A percentile compares a stretch with the other conserved stretches of the same genome.
phyloP scores from a whole-genome alignment of 441 rosid genomes.

The Euphorbia schlechtendalii region DNA sequence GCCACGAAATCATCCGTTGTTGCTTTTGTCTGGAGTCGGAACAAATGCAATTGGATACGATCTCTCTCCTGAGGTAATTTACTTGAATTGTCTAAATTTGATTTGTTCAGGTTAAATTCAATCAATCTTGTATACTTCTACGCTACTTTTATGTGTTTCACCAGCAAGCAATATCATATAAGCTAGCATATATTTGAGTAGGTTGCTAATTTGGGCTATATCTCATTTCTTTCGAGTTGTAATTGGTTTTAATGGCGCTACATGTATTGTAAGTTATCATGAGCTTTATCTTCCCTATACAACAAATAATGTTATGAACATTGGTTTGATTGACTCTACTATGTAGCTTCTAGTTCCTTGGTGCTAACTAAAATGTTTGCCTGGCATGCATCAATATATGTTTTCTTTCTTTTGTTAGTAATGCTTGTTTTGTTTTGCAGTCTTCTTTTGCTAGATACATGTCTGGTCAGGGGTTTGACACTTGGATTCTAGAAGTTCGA shows the following conservation, averaged over 20 bases:
- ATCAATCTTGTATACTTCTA: background rate
- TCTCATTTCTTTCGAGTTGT: background rate
- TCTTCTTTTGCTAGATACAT: constrained; percentile 84
- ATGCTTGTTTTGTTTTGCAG: constrained; percentile 30
- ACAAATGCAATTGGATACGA: constrained; percentile 95
- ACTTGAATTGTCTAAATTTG: too few relatives aligned
- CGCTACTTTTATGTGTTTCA: background rate
- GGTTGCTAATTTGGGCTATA: background rate
- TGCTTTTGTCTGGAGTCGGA: constrained; percentile 88
- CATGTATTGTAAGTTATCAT: background rate
- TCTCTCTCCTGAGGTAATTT: constrained; percentile 73
- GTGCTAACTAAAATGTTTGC: background rate
- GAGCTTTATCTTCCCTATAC: background rate
- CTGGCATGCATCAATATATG: background rate
- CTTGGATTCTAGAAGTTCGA: constrained; percentile 95
- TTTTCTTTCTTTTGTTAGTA: background rate
- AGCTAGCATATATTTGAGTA: background rate
- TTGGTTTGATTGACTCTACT: background rate
- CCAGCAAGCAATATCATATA: background rate
- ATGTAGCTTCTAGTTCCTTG: background rate
- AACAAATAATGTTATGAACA: background rate
- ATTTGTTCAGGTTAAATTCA: background rate
- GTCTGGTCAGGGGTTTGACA: constrained; percentile 88
- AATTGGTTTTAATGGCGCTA: background rate
- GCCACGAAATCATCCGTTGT: constrained; percentile 71